These are phyloP conservation scores for Teratosphaeria viscida DNA, from an alignment of 2,329 filamentous ascomycete genomes.

Conservation along the genomic window DNA sequence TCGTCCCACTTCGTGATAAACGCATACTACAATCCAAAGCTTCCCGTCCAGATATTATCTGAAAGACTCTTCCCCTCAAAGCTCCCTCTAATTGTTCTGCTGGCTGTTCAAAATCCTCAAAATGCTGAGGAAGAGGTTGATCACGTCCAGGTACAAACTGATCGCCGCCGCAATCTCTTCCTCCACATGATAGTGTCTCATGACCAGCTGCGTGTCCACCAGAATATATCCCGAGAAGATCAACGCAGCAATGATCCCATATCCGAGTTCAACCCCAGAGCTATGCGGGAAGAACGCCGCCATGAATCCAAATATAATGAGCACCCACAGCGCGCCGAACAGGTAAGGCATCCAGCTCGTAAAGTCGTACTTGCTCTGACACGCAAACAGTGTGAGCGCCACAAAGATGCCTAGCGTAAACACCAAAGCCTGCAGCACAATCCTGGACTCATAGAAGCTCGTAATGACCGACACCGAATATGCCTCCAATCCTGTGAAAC, in stretches of 20 bases:
- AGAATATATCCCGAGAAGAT: constrained; percentile 93
- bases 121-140: constrained; percentile 95
- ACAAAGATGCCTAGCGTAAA: constrained; percentile 64
- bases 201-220: constrained; percentile 78
- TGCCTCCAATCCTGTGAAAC: constrained; percentile 84
- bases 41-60: neutral
- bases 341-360: constrained; percentile 91
- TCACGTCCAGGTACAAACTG: constrained; percentile 87
- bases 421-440: constrained; percentile 83
- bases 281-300: constrained; percentile 75
- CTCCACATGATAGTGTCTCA: constrained; percentile 93
- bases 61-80: neutral
- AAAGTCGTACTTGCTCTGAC: constrained; percentile 97
- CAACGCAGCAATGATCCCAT: constrained; percentile 69
- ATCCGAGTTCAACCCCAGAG: constrained; percentile 73
- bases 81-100: constrained; percentile 65
- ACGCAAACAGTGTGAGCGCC: constrained; percentile 67
- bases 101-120: constrained; percentile 93
- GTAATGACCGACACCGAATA: constrained; percentile 90
- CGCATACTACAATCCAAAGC: neutral
- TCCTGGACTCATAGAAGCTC: constrained; percentile 71
- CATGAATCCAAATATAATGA: constrained; percentile 91
- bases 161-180: constrained; percentile 42
- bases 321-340: constrained; percentile 78
- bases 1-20: neutral